phyloP scores from a whole-genome alignment of 495 filamentous ascomycete species.

The Daldinia decipiens region DNA sequence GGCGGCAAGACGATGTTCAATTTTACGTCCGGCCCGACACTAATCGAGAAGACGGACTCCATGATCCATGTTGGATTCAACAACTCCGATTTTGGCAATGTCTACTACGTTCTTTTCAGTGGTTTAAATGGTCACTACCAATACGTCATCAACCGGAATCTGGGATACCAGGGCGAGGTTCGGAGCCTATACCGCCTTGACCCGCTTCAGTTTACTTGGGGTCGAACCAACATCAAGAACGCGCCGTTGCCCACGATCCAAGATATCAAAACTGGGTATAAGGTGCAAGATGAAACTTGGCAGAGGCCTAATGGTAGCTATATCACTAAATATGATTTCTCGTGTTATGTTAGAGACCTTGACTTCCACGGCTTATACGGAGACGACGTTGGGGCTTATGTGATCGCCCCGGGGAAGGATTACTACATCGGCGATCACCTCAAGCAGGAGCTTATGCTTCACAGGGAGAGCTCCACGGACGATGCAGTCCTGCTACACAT shows the following conservation, averaged over 20 bases:
- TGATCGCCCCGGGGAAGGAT: neutral
- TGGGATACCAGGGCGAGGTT: neutral
- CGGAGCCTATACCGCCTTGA: neutral
- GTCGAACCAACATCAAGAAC: neutral
- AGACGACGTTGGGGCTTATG: neutral
- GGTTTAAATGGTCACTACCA: neutral
- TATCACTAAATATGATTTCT: neutral
- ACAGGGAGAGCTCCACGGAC: neutral
- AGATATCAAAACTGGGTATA: neutral
- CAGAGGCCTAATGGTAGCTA: neutral
- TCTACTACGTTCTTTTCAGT: neutral
- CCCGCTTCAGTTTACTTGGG: neutral
- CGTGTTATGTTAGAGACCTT: neutral
- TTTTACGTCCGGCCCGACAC: slow-evolving; percentile 4
- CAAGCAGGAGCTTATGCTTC: slow-evolving; percentile 4
- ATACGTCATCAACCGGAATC: neutral
- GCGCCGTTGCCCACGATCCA: slow-evolving; percentile 1
- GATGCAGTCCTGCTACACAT: neutral
- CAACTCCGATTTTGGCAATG: neutral
- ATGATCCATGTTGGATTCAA: neutral
- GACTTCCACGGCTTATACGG: slow-evolving; percentile 2
- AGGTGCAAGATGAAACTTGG: neutral
- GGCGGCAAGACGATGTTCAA: slow-evolving; percentile 4
- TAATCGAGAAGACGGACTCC: neutral
- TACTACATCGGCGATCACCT: neutral